A percentile compares a stretch with the other conserved stretches of the same genome.
Conservation (phyloP, 805 yeast genomes). For the Saturnispora galanensis region DNA sequence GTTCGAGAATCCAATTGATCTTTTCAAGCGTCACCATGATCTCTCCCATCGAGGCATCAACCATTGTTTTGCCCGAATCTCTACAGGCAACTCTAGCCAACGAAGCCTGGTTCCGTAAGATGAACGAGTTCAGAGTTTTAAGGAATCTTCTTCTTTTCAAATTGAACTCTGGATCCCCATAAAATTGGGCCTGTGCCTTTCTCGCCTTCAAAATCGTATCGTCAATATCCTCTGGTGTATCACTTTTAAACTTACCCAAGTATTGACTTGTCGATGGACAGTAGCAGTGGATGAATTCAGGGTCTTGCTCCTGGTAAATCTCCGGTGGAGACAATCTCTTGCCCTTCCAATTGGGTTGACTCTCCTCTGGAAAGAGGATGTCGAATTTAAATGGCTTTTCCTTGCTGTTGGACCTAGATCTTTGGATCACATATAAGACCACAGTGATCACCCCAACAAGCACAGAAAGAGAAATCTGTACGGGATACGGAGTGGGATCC, state of each 20-base stretch:
- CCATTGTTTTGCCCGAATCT: constrained; percentile 91
- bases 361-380: constrained; percentile 60
- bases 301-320: constrained; percentile 50
- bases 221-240: constrained; percentile 65
- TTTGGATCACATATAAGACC: constrained; percentile 17
- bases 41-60: constrained; percentile 95
- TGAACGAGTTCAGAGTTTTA: constrained; percentile 58
- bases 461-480: constrained; percentile 24
- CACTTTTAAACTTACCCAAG: constrained; percentile 61
- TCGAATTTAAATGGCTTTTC: constrained; percentile 37
- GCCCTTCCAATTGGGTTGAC: constrained; percentile 89
- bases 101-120: constrained; percentile 72
- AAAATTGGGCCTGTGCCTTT: constrained; percentile 45
- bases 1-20: constrained; percentile 75
- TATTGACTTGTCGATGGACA: constrained; percentile 96
- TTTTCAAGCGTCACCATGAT: constrained; percentile 92
- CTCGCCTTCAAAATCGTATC: constrained; percentile 42
- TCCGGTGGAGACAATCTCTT: constrained; percentile 59
- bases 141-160: constrained; percentile 60
- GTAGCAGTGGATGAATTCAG: constrained; percentile 64
- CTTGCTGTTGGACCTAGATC: constrained; percentile 14
- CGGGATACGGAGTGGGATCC: constrained; percentile 16
- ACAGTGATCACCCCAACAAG: constrained; percentile 19
- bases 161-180: constrained; percentile 40
- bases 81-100: constrained; percentile 91